Base-by-base conservation (phyloP, 2,329 filamentous ascomycete genomes). In the Penicillium palitans region DNA sequence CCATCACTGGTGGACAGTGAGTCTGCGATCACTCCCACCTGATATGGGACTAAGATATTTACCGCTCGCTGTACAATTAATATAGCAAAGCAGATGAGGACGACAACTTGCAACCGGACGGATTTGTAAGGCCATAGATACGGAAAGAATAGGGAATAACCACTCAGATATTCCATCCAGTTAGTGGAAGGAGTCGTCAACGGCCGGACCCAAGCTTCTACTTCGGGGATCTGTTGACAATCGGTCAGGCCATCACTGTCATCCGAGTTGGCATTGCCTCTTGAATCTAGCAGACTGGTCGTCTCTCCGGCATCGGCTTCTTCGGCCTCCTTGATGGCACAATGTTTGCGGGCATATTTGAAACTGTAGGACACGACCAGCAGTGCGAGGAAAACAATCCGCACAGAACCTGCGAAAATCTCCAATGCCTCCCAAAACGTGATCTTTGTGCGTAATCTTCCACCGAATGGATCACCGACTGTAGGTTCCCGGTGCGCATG, bases 91-190 rank as follows among this genome's bases (percentile, higher is more conserved):
- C 93, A 97, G 48, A 91, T 68, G n/a, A 93, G 72, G 19, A 96
- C 90, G 56, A 91, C 83, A 33, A 90, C 60, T 77, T 96, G 87
- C 47, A 97, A 80, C 65, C 80, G 82, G 39, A 79, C 75, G 49
- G 90, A 86, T 69, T 91, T 91, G 69, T 86, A 88, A 1, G 93
- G 93, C 93, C 93, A 59, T 15, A 59, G 41, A n/a, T 57, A 59
- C 15, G 48, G 57, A 19, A 96, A 93, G 77, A 97, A 96, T 52
- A 96, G 81, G 13, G 87, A 89, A 74, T 96, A 97, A 48, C 91
- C 91, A 62, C 88, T 86, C 61, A 96, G 79, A 72, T 97, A 97
- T 71, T 96, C 91, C 85, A 89, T 93, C 93, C 93, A 97, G 48
- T 87, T 93, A 7, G 90, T 91, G 66, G 90, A 90, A 2, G 91